A percentile compares a stretch with the other conserved stretches of the same genome.
These are phyloP conservation scores for Prunus davidiana DNA, from an alignment of 306 rosid species.

Conservation along the genomic window DNA sequence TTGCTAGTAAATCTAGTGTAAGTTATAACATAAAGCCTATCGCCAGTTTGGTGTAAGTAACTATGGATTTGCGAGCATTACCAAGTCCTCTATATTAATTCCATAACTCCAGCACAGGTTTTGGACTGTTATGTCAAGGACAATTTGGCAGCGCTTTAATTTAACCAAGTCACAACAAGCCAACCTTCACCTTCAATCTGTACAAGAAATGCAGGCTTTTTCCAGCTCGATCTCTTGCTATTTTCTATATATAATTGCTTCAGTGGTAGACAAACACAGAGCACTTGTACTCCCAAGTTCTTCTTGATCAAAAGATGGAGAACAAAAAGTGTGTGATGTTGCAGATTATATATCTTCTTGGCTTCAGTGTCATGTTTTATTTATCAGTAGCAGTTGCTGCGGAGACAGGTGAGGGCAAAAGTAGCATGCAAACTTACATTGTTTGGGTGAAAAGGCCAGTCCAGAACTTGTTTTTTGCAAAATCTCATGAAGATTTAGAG, in stretches of 20 bases:
- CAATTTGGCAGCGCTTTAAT: not conserved
- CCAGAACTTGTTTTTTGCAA: not conserved
- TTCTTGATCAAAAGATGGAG: slow-evolving; percentile 21
- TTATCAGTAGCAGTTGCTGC: slow-evolving; percentile 4
- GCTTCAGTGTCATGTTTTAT: slow-evolving; percentile 24
- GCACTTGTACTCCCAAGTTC: not conserved
- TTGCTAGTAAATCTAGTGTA: not conserved
- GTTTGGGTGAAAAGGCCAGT: slow-evolving; percentile 46
- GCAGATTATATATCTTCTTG: slow-evolving; percentile 19
- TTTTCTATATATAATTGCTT: not conserved
- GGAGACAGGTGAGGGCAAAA: not conserved
- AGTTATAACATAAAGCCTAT: not conserved
- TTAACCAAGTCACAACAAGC: no score
- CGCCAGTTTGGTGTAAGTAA: not conserved
- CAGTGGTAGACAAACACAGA: not conserved
- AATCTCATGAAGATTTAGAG: slow-evolving; percentile 30
- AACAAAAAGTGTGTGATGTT: not conserved
- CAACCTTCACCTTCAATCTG: not conserved
- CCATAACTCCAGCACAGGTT: not conserved
- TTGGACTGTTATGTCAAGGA: not conserved
- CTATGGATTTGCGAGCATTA: not conserved
- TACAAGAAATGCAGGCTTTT: not conserved
- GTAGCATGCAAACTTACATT: slow-evolving; percentile 35
- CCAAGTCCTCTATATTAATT: not conserved
- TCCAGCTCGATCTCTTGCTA: not conserved